A percentile compares a stretch with the other conserved stretches of the same genome.
Conservation (phyloP, 2,329 filamentous ascomycete species). For the Xylariaceae sp. region DNA sequence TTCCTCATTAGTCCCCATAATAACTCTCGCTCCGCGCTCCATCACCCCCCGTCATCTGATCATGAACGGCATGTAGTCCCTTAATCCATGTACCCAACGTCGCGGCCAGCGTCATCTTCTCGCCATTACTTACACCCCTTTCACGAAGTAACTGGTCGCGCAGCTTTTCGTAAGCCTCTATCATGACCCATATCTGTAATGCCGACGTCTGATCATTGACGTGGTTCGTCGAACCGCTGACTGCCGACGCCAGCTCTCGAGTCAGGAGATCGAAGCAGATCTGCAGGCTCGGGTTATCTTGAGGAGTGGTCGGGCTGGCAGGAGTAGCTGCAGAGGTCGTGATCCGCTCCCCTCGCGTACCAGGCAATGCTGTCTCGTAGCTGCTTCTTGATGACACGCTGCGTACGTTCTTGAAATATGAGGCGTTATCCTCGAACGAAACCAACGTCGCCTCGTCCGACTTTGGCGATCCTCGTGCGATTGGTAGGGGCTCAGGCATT, state of each 20-base stretch:
- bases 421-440: slow-evolving; percentile 42
- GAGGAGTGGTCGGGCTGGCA: slow-evolving; percentile 4
- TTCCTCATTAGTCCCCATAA: slow-evolving; percentile 25
- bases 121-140: slow-evolving; percentile 35
- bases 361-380: slow-evolving; percentile 12
- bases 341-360: too few relatives aligned
- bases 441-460: slow-evolving; percentile 46
- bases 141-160: too few relatives aligned
- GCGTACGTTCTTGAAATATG: slow-evolving; percentile 43
- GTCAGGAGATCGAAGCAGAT: slow-evolving; percentile 50
- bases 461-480: slow-evolving; percentile 31
- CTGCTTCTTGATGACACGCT: slow-evolving; percentile 25
- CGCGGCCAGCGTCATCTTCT: slow-evolving; percentile 32
- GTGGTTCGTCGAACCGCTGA: slow-evolving; percentile 22
- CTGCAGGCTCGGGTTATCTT: slow-evolving; percentile 43
- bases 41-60: slow-evolving; percentile 31
- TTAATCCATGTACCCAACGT: slow-evolving; percentile 51
- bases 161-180: slow-evolving; percentile 54
- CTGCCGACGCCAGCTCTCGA: slow-evolving; percentile 44
- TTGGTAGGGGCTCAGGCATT: slow-evolving; percentile 10
- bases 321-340: too few relatives aligned
- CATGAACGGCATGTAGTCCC: slow-evolving; percentile 46
- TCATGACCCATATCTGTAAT: slow-evolving; percentile 54
- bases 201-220: slow-evolving; percentile 37
- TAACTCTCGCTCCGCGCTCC: slow-evolving; percentile 32